Evolutionary conservation across 208 protist species (phyloP).

Genomic region (Leishmania martiniquensis): DNA sequence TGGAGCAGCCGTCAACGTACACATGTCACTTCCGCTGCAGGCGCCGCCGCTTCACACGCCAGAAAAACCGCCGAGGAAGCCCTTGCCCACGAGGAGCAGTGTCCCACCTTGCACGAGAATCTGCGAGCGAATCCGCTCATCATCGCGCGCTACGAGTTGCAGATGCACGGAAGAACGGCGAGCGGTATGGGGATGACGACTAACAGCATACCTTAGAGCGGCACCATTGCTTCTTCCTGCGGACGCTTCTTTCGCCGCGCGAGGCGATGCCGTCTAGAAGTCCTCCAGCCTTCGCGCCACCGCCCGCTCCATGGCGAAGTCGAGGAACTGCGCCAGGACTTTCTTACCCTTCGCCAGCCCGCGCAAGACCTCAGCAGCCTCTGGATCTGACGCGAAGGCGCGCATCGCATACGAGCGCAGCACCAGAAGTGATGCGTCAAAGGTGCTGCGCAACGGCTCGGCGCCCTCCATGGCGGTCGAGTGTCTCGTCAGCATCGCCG

Average conservation of each 20-base stretch:
- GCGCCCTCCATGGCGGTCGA: background rate
- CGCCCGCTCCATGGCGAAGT: slow-evolving; percentile 35
- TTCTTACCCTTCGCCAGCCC: slow-evolving; percentile 21
- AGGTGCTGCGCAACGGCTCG: background rate
- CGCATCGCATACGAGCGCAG: slow-evolving; percentile 27
- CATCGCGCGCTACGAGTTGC: background rate
- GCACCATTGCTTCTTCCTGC: background rate
- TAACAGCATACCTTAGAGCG: background rate
- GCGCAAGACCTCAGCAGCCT: slow-evolving; percentile 31
- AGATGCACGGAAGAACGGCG: background rate
- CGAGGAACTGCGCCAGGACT: slow-evolving; percentile 31
- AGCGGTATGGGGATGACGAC: no score
- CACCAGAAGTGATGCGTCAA: slow-evolving; percentile 28
- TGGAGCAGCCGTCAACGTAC: background rate
- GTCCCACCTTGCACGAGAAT: background rate
- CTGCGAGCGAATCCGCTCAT: background rate
- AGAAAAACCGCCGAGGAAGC: background rate
- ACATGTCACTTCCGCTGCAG: background rate
- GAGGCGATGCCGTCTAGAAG: background rate
- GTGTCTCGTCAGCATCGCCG: no score
- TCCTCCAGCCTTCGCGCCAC: slow-evolving; percentile 19
- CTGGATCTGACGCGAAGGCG: slow-evolving; percentile 25
- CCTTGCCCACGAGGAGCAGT: background rate
- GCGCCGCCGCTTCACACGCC: background rate
- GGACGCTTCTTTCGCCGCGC: no score